Percentiles rank a stretch among this genome's conserved stretches.
Evolutionary conservation across 108 stramenopile genomes (phyloP).

Genomic region (Cyclotella atomus): DNA sequence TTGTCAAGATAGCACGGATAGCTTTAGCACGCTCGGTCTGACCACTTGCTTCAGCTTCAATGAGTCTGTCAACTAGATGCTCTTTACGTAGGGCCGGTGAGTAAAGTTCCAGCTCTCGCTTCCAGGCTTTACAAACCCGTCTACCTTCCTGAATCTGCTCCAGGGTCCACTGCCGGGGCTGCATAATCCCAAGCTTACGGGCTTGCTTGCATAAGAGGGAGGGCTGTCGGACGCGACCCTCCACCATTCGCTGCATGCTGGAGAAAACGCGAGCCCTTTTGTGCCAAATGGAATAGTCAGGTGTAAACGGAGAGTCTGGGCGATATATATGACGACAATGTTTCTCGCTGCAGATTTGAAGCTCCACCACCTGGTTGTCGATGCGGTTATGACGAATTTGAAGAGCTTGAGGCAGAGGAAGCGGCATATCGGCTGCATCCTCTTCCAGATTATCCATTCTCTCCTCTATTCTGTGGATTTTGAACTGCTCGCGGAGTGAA

Average conservation of each 20-base stretch:
- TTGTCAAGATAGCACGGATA: not conserved
- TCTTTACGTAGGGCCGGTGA: not conserved
- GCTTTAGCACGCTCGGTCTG: not conserved
- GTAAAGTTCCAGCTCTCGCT: not conserved
- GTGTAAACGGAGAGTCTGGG: not conserved
- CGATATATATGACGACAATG: slow-evolving; percentile 3
- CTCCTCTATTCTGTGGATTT: not conserved
- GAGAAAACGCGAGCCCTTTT: not conserved
- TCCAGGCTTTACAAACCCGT: not conserved
- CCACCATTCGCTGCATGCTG: not conserved
- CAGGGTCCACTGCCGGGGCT: not conserved
- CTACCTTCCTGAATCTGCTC: not conserved
- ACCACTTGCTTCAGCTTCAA: not conserved
- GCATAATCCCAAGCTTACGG: not conserved
- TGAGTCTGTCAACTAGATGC: not conserved
- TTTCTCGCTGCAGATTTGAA: not conserved
- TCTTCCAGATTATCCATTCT: not conserved
- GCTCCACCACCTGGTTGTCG: not conserved
- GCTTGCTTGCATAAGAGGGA: not conserved
- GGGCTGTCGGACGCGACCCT: not conserved
- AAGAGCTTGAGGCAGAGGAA: too few species aligned
- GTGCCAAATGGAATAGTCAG: not conserved
- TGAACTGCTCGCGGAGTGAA: not conserved
- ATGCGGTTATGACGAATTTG: too few species aligned
- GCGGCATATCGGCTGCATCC: not conserved